phyloP scores from a whole-genome alignment of 2,329 filamentous ascomycete species.

The Zelopaecilomyces penicillatus region DNA sequence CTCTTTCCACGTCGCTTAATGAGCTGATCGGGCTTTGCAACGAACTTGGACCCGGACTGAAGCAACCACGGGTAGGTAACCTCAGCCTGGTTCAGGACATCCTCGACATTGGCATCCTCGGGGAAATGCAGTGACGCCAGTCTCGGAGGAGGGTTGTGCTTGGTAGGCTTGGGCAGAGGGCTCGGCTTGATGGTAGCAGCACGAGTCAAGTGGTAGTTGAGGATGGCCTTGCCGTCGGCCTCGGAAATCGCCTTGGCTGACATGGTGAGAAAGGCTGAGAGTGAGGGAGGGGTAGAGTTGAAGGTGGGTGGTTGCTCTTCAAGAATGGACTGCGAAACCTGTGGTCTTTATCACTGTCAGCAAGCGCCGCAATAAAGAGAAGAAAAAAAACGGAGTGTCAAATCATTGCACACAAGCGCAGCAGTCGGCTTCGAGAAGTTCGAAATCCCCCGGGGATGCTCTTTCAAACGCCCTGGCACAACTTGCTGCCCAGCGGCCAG shows the following conservation, averaged over 20 bases:
- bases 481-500: no score
- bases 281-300: conserved; percentile 11
- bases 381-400: background rate
- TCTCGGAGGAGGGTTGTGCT: conserved; percentile 87
- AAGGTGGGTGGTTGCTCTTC: background rate
- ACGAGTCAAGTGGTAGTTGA: conserved; percentile 99
- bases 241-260: conserved; percentile 88
- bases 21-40: conserved; percentile 98
- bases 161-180: conserved; percentile 73
- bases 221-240: conserved; percentile 99
- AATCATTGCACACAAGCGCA: no score
- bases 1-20: conserved; percentile 99
- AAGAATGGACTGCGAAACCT: conserved; percentile 1
- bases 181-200: conserved; percentile 96
- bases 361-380: conserved; percentile 2
- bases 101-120: conserved; percentile 73
- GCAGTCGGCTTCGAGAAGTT: no score
- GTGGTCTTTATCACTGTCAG: conserved; percentile 9
- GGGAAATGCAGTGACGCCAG: conserved; percentile 90
- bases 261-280: conserved; percentile 27
- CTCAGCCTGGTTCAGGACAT: conserved; percentile 91
- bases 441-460: no score
- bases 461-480: no score
- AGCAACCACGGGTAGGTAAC: conserved; percentile 95
- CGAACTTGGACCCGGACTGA: conserved; percentile 75